Base-by-base conservation (phyloP, 345 rosid species). In the Trapa bicornis region DNA sequence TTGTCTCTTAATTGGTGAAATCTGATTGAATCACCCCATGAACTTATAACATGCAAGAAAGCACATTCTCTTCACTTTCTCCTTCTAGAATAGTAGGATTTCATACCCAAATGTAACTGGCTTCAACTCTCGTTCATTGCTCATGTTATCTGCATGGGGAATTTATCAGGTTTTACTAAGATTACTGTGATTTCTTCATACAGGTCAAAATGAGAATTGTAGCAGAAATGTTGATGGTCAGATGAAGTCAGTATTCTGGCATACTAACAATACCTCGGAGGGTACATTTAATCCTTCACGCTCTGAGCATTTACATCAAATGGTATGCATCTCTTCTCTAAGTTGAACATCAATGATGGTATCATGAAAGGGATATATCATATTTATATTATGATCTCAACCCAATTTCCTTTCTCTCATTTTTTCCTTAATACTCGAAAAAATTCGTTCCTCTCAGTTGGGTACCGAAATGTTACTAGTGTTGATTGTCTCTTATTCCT, bases 201-300 rank as follows among this genome's bases (percentile, higher is more conserved):
- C 69, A 79, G 82, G 78, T 74, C 73, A 72, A 60, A 80, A 76
- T 80, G 84, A 71, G 71, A 67, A 70, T 69, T 68, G 72, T 13
- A 69, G 75, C 64, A 74, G 70, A 72, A 74, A 76, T 22, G 52
- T 13, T 38, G 79, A 67, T 63, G 83, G 75, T n/a, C 77, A 73
- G 70, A 74, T 68, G 71, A 80, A 68, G 62, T 79, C 84, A 17
- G 53, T 74, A 60, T 74, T 78, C 61, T 32, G 76, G 66, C 69
- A 71, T 32, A 64, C 69, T 13, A 58, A 71, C 47, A 60, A 73
- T 67, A 60, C 83, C 67, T 58, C 82, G 12, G 77, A 79, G 61
- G 48, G 64, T 29, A 73, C 72, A 42, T 66, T 68, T 39, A 67
- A 69, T 60, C 66, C 58, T 38, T 53, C 80, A 4, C 75, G 70